Evolutionary conservation across 768 basidiomycete genomes (phyloP).

Genomic region (Suillus subalutaceus): DNA sequence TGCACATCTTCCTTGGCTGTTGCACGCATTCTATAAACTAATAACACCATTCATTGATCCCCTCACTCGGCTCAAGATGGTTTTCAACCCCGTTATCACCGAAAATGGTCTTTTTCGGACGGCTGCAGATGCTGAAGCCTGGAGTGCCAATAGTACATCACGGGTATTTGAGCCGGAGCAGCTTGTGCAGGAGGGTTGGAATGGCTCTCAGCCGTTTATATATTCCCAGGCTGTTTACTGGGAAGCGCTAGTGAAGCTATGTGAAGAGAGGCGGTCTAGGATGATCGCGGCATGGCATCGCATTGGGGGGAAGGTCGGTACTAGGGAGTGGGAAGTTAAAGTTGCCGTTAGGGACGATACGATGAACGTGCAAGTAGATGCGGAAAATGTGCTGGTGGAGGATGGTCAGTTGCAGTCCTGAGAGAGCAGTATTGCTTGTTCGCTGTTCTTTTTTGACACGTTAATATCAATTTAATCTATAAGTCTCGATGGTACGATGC

Average conservation of each 20-base stretch:
- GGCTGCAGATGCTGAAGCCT: slow-evolving; percentile 20
- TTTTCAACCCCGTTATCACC: slow-evolving; percentile 62
- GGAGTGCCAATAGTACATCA: background rate
- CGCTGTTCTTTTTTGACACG: background rate
- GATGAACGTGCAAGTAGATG: background rate
- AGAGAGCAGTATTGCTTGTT: background rate
- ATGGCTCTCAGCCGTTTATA: slow-evolving; percentile 64
- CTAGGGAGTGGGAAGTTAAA: slow-evolving; percentile 84
- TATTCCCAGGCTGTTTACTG: slow-evolving; percentile 81
- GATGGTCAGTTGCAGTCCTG: background rate
- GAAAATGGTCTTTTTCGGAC: slow-evolving; percentile 30
- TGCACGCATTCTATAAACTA: slow-evolving; percentile 76
- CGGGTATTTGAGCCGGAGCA: slow-evolving; percentile 66
- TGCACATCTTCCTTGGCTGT: slow-evolving; percentile 78
- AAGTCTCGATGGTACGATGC: background rate
- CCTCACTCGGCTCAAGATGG: slow-evolving; percentile 71
- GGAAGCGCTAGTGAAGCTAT: slow-evolving; percentile 60
- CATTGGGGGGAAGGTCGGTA: slow-evolving; percentile 69
- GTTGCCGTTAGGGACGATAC: slow-evolving; percentile 23
- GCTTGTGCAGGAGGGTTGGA: slow-evolving; percentile 73
- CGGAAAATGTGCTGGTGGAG: background rate
- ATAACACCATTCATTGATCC: slow-evolving; percentile 86
- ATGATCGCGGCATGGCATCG: slow-evolving; percentile 67
- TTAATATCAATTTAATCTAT: background rate
- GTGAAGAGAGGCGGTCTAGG: slow-evolving; percentile 48